These are phyloP conservation scores for Peterozyma xylosa DNA, from an alignment of 805 yeast species.

Conservation along the genomic window DNA sequence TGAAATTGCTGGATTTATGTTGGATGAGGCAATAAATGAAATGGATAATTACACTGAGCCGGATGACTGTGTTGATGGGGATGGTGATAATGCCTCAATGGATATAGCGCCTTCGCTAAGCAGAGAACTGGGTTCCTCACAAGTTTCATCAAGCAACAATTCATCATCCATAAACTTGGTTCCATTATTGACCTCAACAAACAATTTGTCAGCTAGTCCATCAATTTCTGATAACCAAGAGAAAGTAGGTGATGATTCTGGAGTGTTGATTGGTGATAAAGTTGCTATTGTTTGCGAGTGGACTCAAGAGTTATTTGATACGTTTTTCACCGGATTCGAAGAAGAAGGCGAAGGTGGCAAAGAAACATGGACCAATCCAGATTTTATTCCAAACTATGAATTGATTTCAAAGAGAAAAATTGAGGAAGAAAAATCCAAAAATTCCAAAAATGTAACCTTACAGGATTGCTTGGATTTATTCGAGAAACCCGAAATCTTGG, in stretches of 20 bases:
- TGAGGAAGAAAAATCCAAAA: conserved; percentile 19
- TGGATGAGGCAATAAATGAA: conserved; percentile 1
- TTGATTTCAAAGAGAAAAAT: conserved; percentile 37
- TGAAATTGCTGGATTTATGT: conserved; percentile 1
- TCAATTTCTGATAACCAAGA: neutral
- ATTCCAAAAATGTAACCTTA: conserved; percentile 39
- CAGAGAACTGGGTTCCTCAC: neutral
- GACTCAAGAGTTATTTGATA: conserved; percentile 38
- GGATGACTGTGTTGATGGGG: conserved; percentile 2
- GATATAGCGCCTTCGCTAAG: neutral
- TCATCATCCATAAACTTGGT: neutral
- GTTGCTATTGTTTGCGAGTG: conserved; percentile 61
- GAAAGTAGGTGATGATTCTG: conserved; percentile 4
- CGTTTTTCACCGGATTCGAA: conserved; percentile 43
- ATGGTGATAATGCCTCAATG: conserved; percentile 2
- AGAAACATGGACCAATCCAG: conserved; percentile 51
- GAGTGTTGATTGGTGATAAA: conserved; percentile 20
- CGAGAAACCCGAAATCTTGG: conserved; percentile 74
- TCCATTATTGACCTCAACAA: neutral
- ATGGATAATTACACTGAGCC: neutral
- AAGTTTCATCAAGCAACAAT: neutral
- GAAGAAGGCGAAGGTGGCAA: conserved; percentile 37
- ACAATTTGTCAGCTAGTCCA: neutral
- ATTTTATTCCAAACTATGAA: conserved; percentile 42
- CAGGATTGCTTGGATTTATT: conserved; percentile 71